Evolutionary conservation across 2,329 filamentous ascomycete genomes (phyloP), one percentile per base, ranked within the genome.

Genomic region (Epichloe typhina): DNA sequence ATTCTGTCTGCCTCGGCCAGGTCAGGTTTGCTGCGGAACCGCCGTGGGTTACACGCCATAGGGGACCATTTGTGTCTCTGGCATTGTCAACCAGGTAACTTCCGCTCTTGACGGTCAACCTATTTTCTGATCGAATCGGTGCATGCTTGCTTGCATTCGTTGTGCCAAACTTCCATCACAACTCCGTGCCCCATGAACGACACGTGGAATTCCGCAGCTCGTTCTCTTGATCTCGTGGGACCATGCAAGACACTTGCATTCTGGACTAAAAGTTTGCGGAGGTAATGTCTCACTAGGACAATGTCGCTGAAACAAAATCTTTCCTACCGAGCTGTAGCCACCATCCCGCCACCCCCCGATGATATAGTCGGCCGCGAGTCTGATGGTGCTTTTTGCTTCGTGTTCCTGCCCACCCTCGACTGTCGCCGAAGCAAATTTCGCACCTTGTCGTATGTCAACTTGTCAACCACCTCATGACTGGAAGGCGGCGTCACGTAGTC

Each of bases 51-150:
- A 17, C 17, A 17, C 17, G 17, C 17, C 17, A 17, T 17, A 17
- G 17, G 17, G 17, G 17, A 17, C 17, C 17, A 17, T 17, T 17
- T 19, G 41, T 38, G 13, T 37, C 46, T 46, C 39, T 44, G 52
- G 75, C 69, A 0, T 71, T 72, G 54, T 79, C 67, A 39, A 76
- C 69, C 54, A 77, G 72, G 62, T 75, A 77, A 53, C 75, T 72
- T 33, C 66, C 66, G 50, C 72, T 31, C 26, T 31, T 31, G 26
- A 31, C 3, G 8, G 3, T 11, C 8, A 4, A 31, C 9, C 26
- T 31, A 4, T 31, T 11, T 11, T 31, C 8, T 11, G 8, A 11
- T 11, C 26, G 26, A 31, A 31, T 31, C 26, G 4, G 26, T 31
- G 26, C 26, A 31, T 31, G 26, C 26, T 11, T 31, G 26, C 26